A percentile compares a stretch with the other conserved stretches of the same genome.
Conservation (phyloP, 371 early-diverging fungal genomes). For the Mortierella polycephala region DNA sequence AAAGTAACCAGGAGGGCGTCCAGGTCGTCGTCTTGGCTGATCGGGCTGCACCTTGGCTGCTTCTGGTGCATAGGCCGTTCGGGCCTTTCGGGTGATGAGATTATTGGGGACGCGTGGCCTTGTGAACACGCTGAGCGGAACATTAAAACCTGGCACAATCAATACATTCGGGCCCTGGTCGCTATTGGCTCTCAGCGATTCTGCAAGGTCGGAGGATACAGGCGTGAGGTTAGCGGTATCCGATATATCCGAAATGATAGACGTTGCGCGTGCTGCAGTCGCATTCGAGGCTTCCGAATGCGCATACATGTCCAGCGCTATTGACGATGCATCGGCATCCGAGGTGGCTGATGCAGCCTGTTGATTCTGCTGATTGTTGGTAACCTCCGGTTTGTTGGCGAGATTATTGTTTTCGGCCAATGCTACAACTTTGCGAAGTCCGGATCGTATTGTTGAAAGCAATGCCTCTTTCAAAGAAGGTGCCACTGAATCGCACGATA, state of each 20-base stretch:
- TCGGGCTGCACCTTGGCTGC: constrained; percentile 4
- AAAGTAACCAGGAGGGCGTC: constrained; percentile 50
- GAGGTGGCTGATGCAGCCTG: background rate
- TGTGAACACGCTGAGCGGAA: constrained; percentile 15
- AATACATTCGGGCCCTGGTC: background rate
- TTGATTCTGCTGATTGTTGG: background rate
- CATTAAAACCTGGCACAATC: constrained; percentile 8
- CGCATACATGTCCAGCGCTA: background rate
- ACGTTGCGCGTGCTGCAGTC: constrained; percentile 4
- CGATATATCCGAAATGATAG: constrained; percentile 6
- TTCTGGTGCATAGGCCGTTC: constrained; percentile 31
- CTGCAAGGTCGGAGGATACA: background rate
- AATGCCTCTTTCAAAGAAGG: background rate
- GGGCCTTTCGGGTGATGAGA: constrained; percentile 27
- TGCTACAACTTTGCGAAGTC: constrained; percentile 1
- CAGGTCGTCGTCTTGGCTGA: constrained; percentile 35
- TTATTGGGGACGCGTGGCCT: constrained; percentile 22
- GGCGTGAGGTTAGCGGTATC: background rate
- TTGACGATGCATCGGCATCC: no score
- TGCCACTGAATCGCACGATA: background rate
- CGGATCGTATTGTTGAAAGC: constrained; percentile 6
- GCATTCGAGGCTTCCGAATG: constrained; percentile 1
- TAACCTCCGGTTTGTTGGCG: no score
- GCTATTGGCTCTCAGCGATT: constrained; percentile 4
- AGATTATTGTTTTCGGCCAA: background rate